Conservation (phyloP, 352 stramenopile genomes). For the Globisporangium paddicum region DNA sequence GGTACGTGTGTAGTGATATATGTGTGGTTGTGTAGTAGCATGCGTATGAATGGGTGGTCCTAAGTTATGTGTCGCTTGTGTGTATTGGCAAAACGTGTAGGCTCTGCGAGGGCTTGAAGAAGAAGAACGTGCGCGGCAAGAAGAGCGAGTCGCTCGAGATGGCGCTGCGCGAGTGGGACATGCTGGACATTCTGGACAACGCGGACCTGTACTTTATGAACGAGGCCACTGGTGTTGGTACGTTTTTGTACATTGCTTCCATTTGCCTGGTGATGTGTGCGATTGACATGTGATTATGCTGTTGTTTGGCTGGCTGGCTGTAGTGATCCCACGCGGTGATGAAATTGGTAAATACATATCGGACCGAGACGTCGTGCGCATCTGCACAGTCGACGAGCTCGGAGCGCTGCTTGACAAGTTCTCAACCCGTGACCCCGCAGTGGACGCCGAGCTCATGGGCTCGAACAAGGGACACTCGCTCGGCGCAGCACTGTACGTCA, state of each 20-base stretch:
- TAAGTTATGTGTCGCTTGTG: background rate
- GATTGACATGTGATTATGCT: background rate
- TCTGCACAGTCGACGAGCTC: constrained; percentile 58
- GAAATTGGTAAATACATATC: constrained; percentile 58
- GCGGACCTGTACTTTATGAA: constrained; percentile 63
- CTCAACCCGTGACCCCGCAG: constrained; percentile 42
- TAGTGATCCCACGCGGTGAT: constrained; percentile 50
- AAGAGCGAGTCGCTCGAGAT: constrained; percentile 43
- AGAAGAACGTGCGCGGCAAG: constrained; percentile 43
- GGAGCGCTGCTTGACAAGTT: constrained; percentile 67
- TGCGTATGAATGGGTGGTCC: too few relatives aligned
- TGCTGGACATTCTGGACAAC: constrained; percentile 32
- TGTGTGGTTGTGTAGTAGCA: background rate
- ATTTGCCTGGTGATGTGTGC: background rate
- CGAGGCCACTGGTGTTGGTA: constrained; percentile 59
- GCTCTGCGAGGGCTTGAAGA: constrained; percentile 70
- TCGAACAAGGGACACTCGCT: constrained; percentile 45
- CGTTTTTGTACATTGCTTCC: background rate
- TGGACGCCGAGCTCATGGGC: constrained; percentile 64
- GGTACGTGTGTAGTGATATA: constrained; percentile 22
- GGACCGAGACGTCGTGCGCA: constrained; percentile 66
- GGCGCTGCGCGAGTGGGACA: constrained; percentile 42
- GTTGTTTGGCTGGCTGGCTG: background rate
- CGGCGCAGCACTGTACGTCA: constrained; percentile 54
- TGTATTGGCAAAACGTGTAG: constrained; percentile 15